Evolutionary conservation across 2,329 filamentous ascomycete species (phyloP).

Genomic region (Fusarium protoensiforme): DNA sequence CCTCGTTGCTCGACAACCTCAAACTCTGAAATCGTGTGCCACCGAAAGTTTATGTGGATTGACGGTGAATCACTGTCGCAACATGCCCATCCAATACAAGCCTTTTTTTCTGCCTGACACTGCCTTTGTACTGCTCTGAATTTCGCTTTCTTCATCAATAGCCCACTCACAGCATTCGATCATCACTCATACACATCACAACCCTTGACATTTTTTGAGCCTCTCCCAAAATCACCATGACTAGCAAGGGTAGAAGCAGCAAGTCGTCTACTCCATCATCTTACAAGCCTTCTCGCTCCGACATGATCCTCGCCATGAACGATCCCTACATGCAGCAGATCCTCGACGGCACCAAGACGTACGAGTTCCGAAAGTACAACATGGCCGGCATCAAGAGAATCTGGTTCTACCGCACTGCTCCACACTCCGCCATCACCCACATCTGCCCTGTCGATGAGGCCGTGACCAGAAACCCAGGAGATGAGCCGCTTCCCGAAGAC

Average conservation of each 20-base stretch:
- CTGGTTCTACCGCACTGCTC: slow-evolving; percentile 43
- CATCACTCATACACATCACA: not conserved
- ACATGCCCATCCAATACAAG: not conserved
- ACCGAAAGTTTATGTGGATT: not conserved
- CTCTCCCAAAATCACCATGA: not conserved
- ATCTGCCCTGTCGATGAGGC: slow-evolving; percentile 35
- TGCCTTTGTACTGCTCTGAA: not conserved
- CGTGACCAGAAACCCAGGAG: slow-evolving; percentile 21
- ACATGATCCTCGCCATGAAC: slow-evolving; percentile 28
- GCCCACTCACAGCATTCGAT: not conserved
- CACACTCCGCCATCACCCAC: slow-evolving; percentile 41
- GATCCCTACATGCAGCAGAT: slow-evolving; percentile 40
- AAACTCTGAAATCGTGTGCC: not conserved
- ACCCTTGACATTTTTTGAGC: not conserved
- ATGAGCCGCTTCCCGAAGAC: slow-evolving; percentile 25
- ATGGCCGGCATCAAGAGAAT: slow-evolving; percentile 33
- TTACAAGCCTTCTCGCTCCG: not conserved
- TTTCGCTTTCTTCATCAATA: not conserved
- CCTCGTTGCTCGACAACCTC: not conserved
- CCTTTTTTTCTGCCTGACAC: too few relatives aligned
- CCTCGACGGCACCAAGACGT: slow-evolving; percentile 36
- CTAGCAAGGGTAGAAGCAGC: not conserved
- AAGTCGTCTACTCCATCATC: not conserved
- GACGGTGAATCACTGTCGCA: not conserved
- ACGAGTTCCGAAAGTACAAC: slow-evolving; percentile 41